A percentile compares a stretch with the other conserved stretches of the same genome.
phyloP scores from a whole-genome alignment of 106 monocot species.

The Apostasia ramifera region DNA sequence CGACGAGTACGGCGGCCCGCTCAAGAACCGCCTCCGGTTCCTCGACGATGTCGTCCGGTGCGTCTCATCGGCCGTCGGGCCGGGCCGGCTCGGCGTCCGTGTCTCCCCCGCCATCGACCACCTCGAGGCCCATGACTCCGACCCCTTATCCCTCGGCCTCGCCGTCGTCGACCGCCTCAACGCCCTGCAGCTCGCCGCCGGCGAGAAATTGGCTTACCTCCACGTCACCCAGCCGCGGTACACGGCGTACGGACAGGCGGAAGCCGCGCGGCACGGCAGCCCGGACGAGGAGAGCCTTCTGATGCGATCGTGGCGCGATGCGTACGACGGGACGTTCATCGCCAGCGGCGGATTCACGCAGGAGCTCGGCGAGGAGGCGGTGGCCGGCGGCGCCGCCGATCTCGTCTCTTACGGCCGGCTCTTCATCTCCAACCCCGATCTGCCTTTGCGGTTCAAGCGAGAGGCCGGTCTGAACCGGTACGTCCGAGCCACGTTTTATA shows the following conservation, averaged over 20 bases:
- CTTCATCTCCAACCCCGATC: constrained; percentile 88
- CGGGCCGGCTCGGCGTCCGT: constrained; percentile 61
- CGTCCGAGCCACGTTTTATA: constrained; percentile 71
- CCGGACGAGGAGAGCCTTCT: constrained; percentile 50
- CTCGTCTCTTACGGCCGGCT: constrained; percentile 83
- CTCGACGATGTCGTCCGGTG: constrained; percentile 44
- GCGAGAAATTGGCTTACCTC: constrained; percentile 63
- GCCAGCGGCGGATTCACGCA: constrained; percentile 86
- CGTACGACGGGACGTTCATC: constrained; percentile 75
- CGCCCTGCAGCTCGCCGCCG: constrained; percentile 29
- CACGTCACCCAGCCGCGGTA: constrained; percentile 95
- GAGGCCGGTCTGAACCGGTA: constrained; percentile 52
- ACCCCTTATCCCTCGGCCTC: constrained; percentile 53
- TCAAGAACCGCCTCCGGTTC: constrained; percentile 62
- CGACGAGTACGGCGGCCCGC: constrained; percentile 63
- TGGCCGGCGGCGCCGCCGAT: constrained; percentile 64
- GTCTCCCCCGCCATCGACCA: constrained; percentile 94
- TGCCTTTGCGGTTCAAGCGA: constrained; percentile 49
- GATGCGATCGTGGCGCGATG: constrained; percentile 38
- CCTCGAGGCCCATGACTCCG: constrained; percentile 72
- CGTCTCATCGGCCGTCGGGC: constrained; percentile 44
- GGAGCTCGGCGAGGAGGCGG: constrained; percentile 74
- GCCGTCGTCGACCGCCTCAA: constrained; percentile 58
- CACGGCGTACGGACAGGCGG: constrained; percentile 86
- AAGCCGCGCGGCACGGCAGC: constrained; percentile 51